Evolutionary conservation across 495 filamentous ascomycete genomes (phyloP), one percentile per base, ranked within the genome.

Genomic region (Talaromyces thailandensis): DNA sequence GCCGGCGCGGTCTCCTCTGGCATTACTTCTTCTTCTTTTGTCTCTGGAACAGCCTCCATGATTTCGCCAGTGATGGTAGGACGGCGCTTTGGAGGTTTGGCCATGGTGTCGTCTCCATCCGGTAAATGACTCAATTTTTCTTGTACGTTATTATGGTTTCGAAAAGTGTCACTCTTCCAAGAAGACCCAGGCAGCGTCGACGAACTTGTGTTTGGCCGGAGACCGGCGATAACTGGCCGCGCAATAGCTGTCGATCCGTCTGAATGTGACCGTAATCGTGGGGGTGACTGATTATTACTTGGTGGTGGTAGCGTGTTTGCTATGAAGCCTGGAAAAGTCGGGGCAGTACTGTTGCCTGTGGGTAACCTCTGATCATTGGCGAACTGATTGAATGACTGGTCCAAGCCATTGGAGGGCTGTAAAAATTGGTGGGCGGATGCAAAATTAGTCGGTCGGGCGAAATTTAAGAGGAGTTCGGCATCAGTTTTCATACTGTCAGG

Each of bases 391-490:
- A 64, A 69, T 26, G 72, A 68, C 37, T 76, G 72, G 63, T 76
- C 74, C 45, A 75, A 73, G 59, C 23, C 45, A 63, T 73, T 79
- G 51, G 73, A 69, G 64, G 70, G 66, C 56, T 77, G 78, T 8
- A 65, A 31, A 25, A 61, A 60, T 32, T 67, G 70, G 21, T 61
- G 57, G 8, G 64, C 62, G 12, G 73, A 69, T n/a, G 70, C 67
- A 45, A 75, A 72, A 64, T 76, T 74, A 21, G 69, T 68, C 1
- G 78, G 76, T 9, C 76, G 70, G 16, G 76, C 75, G 56, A 81
- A 66, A 56, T 79, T 79, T 28, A 83, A 64, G n/a, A 83, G 68
- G 61, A 83, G 75, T 62, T 82, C 80, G 18, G 81, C 81, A 65
- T 83, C 81, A n/a, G 74, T 76, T 53, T 73, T 77, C 73, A 78